Evolutionary conservation across 2,329 filamentous ascomycete species (phyloP), one percentile per base, ranked within the genome.

Genomic region (Escovopsis weberi): DNA sequence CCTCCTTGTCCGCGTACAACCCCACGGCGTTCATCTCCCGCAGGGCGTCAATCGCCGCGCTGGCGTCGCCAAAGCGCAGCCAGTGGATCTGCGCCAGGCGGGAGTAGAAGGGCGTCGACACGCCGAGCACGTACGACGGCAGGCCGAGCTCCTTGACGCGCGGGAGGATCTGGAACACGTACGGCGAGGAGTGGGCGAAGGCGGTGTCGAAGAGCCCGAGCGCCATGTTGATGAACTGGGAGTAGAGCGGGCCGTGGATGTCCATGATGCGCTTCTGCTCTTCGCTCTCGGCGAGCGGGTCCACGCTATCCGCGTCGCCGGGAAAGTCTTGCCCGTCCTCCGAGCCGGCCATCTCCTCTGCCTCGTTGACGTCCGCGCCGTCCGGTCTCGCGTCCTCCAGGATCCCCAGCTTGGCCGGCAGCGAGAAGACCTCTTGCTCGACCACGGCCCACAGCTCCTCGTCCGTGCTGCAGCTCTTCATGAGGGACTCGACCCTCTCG

Each of bases 81-180:
- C 80, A 85, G 43, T 76, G 65, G 19, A 80, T 69, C 12, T 66
- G 59, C 23, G 85, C 66, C 32, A 86, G 68, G 39, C 75, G 67
- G 54, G 82, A 79, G 64, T 84, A 88, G 36, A 88, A 74, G 0
- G 71, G 64, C 0, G 81, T 82, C 15, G 78, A 78, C 6, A 75
- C 79, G 39, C 82, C 83, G 1, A 89, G 69, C 6, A 85, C 77
- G 53, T 81, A 85, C 0, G 80, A 81, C 1, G 75, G 72, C 2
- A 82, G 69, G 2, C 83, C 82, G 0, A 85, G 66, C 37, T 70
- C 66, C 54, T 82, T 83, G 51, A 87, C 64, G 7, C 73, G 71
- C 0, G 82, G 80, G 1, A 88, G 65, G 26, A 87, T 59, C 37
- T 69, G 67, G 37, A 82, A 68, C 0, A 69, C 66, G 1, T 82